These are phyloP conservation scores for Cicer chorassanicum DNA, from an alignment of 306 rosid species.

Conservation along the genomic window DNA sequence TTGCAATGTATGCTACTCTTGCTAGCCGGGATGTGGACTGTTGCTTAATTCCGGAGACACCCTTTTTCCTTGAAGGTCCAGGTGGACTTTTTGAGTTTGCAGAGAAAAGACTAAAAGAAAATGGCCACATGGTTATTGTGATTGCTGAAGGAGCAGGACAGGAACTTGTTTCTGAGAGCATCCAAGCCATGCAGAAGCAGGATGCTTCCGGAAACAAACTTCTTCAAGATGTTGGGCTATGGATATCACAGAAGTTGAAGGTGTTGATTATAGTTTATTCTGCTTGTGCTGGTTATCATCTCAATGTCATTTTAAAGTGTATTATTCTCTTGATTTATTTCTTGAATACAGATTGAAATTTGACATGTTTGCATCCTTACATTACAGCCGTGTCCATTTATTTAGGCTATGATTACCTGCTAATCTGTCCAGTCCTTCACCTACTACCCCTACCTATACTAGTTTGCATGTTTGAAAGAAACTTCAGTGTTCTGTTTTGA, in stretches of 20 bases:
- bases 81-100: slow-evolving; percentile 90
- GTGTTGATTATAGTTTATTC: slow-evolving; percentile 47
- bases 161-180: slow-evolving; percentile 74
- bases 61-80: slow-evolving; percentile 86
- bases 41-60: slow-evolving; percentile 96
- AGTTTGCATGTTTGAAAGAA: slow-evolving; percentile 31
- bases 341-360: slow-evolving; percentile 5
- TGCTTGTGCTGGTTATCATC: slow-evolving; percentile 9
- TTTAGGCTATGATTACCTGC: slow-evolving; percentile 13
- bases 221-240: slow-evolving; percentile 92
- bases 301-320: background rate
- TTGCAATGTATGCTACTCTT: slow-evolving; percentile 95
- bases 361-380: slow-evolving; percentile 10
- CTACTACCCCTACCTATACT: background rate
- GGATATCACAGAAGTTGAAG: slow-evolving; percentile 90
- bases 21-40: slow-evolving; percentile 98
- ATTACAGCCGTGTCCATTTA: slow-evolving; percentile 10
- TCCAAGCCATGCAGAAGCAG: slow-evolving; percentile 52
- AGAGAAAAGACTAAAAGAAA: slow-evolving; percentile 76
- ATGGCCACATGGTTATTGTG: slow-evolving; percentile 94
- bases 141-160: slow-evolving; percentile 98
- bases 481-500: slow-evolving; percentile 13
- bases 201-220: slow-evolving; percentile 98
- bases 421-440: background rate
- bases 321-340: slow-evolving; percentile 5